Evolutionary conservation across 2,329 filamentous ascomycete species (phyloP).

Genomic region (Cyphellophora europaea): DNA sequence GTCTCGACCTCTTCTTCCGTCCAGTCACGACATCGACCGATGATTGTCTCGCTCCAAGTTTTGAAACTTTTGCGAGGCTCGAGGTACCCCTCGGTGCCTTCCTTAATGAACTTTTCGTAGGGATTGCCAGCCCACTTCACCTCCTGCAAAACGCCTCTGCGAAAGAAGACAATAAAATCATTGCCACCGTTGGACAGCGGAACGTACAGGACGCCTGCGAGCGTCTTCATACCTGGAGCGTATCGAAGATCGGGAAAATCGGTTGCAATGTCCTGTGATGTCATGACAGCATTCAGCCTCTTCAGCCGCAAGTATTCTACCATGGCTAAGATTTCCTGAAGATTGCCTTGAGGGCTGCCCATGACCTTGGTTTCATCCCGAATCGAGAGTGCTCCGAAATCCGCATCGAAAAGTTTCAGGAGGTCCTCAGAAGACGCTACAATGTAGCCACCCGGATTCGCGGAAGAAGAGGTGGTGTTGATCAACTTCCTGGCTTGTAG

Average conservation of each 20-base stretch:
- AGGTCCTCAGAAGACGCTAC: slow-evolving; percentile 82
- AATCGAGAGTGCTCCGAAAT: slow-evolving; percentile 78
- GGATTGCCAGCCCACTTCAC: slow-evolving; percentile 84
- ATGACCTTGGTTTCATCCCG: slow-evolving; percentile 81
- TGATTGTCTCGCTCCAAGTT: slow-evolving; percentile 69
- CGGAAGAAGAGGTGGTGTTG: slow-evolving; percentile 70
- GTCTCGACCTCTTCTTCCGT: slow-evolving; percentile 83
- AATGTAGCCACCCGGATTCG: slow-evolving; percentile 81
- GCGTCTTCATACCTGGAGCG: slow-evolving; percentile 64
- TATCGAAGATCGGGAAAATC: slow-evolving; percentile 80
- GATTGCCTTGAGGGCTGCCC: slow-evolving; percentile 57
- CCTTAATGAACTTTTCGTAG: slow-evolving; percentile 66
- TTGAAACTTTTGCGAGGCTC: slow-evolving; percentile 75
- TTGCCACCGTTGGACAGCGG: slow-evolving; percentile 65
- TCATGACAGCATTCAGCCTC: slow-evolving; percentile 63
- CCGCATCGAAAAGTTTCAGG: slow-evolving; percentile 73
- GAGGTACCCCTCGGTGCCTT: slow-evolving; percentile 63
- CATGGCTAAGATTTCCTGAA: slow-evolving; percentile 75
- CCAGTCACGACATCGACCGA: slow-evolving; percentile 81
- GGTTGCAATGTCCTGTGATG: slow-evolving; percentile 62
- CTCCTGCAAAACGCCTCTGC: slow-evolving; percentile 64
- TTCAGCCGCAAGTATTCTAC: slow-evolving; percentile 76
- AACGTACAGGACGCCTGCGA: slow-evolving; percentile 73
- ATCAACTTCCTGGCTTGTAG: slow-evolving; percentile 81
- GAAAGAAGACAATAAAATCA: slow-evolving; percentile 88